These are phyloP conservation scores for Selaginella moellendorffii DNA, from an alignment of 75 land plant genomes.

Conservation along the genomic window DNA sequence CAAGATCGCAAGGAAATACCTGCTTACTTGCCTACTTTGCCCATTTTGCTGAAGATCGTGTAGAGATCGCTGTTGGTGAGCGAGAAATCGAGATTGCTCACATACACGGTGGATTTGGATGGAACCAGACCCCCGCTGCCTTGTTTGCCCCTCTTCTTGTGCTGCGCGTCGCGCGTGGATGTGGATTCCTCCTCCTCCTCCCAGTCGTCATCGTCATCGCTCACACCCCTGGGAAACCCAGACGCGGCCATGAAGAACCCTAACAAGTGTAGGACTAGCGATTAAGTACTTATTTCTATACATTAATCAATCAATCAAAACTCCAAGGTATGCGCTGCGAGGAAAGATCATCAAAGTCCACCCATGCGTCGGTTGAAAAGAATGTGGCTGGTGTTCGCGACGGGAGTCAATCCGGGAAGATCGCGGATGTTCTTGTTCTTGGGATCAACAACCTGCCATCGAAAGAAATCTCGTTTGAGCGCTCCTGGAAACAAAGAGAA, in stretches of 20 bases:
- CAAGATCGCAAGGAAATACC: neutral
- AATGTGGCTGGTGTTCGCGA: too few relatives aligned
- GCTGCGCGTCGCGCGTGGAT: neutral
- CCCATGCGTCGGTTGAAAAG: too few relatives aligned
- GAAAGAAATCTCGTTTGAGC: too few relatives aligned
- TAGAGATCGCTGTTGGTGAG: constrained; percentile 88
- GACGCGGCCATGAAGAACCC: neutral
- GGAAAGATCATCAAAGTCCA: too few relatives aligned
- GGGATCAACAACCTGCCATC: too few relatives aligned
- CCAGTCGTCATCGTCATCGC: constrained; percentile 1
- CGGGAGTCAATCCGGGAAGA: too few relatives aligned
- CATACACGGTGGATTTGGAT: constrained; percentile 88
- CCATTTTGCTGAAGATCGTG: constrained; percentile 92
- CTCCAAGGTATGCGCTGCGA: too few relatives aligned
- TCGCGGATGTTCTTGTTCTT: too few relatives aligned
- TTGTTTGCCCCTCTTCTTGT: constrained; percentile 3
- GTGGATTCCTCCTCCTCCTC: neutral
- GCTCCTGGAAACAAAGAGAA: too few relatives aligned
- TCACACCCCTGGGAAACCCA: neutral
- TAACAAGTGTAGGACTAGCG: too few relatives aligned
- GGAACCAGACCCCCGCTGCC: constrained; percentile 91
- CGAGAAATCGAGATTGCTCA: constrained; percentile 72
- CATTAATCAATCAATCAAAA: too few relatives aligned
- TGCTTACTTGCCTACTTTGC: constrained; percentile 56
- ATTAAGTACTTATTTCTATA: too few relatives aligned